Percentiles rank a stretch among this genome's conserved stretches.
phyloP scores from a whole-genome alignment of 768 basidiomycete genomes.

The Podaxis sp. region DNA sequence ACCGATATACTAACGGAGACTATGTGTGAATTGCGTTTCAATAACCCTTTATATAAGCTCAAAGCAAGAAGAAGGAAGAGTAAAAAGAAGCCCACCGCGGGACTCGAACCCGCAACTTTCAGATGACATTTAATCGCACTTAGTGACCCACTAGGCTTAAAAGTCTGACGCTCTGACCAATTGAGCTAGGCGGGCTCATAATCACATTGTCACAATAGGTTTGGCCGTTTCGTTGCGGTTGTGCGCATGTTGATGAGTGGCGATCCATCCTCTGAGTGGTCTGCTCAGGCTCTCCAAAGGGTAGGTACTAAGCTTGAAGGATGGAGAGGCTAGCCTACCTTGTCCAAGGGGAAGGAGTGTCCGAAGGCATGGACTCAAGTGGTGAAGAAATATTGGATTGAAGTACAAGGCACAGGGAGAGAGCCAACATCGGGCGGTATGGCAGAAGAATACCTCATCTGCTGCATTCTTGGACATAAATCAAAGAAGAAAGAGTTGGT shows the following conservation, averaged over 20 bases:
- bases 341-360: too few species aligned
- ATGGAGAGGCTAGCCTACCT: too few species aligned
- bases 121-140: not conserved
- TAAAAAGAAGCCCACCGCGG: conserved; percentile 8
- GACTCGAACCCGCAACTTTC: conserved; percentile 13
- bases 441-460: too few species aligned
- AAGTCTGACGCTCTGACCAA: conserved; percentile 15
- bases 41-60: not conserved
- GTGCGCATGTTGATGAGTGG: not conserved
- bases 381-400: too few species aligned
- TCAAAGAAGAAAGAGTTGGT: too few species aligned
- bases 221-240: not conserved
- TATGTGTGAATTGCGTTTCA: not conserved
- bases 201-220: not conserved
- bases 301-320: too few species aligned
- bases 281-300: too few species aligned
- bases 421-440: too few species aligned
- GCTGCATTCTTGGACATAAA: too few species aligned
- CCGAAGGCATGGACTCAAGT: too few species aligned
- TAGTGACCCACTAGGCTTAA: not conserved
- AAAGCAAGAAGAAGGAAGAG: not conserved
- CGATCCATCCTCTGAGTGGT: too few species aligned
- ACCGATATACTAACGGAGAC: conserved; percentile 21
- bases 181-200: conserved; percentile 7
- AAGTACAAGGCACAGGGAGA: too few species aligned